These are phyloP conservation scores for Haplosporangium gracile DNA, from an alignment of 192 early-diverging fungal genomes.

Conservation along the genomic window DNA sequence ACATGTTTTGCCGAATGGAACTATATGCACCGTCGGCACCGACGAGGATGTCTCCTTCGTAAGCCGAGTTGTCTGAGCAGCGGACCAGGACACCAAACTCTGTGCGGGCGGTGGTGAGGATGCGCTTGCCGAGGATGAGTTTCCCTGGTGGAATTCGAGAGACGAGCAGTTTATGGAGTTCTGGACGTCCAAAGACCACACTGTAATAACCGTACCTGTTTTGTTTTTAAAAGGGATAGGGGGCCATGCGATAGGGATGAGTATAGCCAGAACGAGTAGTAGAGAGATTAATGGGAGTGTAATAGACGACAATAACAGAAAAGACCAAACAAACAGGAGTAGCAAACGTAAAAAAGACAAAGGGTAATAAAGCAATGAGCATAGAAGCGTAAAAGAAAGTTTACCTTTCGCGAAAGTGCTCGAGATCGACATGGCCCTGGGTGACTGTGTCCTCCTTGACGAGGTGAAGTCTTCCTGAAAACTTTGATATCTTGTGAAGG, in stretches of 20 bases:
- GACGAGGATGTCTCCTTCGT: conserved; percentile 52
- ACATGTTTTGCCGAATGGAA: conserved; percentile 47
- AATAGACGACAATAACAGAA: neutral
- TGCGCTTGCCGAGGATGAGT: conserved; percentile 42
- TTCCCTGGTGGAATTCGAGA: conserved; percentile 27
- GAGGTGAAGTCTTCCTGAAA: conserved; percentile 33
- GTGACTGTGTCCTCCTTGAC: conserved; percentile 36
- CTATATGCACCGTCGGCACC: conserved; percentile 58
- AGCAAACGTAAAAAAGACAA: neutral
- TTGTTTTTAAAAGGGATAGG: neutral
- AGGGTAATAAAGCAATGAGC: neutral
- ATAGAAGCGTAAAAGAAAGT: neutral
- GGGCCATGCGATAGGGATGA: neutral
- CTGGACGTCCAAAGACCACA: conserved; percentile 45
- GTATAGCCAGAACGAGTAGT: neutral
- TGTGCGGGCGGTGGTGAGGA: conserved; percentile 28
- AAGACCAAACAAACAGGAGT: neutral
- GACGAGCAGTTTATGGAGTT: conserved; percentile 31
- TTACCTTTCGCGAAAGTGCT: conserved; percentile 43
- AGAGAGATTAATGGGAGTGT: neutral
- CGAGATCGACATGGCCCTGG: conserved; percentile 39
- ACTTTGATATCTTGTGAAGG: conserved; percentile 36
- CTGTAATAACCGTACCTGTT: conserved; percentile 44
- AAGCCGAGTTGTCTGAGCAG: conserved; percentile 37
- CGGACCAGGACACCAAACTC: conserved; percentile 38